phyloP scores from a whole-genome alignment of 169 alveolate genomes.

The Plasmodium chabaudi region DNA sequence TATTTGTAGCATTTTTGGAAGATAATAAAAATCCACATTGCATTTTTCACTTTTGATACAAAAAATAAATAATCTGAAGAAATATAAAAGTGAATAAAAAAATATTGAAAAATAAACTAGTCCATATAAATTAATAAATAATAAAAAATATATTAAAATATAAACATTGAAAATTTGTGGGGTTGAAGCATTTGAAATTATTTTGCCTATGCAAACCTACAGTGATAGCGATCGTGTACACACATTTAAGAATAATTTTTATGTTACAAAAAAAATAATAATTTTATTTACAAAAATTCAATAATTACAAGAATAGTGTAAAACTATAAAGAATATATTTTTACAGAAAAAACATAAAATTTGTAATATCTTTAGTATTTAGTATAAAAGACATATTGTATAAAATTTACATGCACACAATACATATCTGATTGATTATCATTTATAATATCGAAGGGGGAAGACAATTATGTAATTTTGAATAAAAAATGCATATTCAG shows the following conservation, averaged over 20 bases:
- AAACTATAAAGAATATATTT: not conserved
- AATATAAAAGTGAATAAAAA: constrained; percentile 1
- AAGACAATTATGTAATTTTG: not conserved
- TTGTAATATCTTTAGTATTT: not conserved
- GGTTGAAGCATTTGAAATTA: not conserved
- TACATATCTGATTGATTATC: not conserved
- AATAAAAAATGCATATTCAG: not conserved
- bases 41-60: not conserved
- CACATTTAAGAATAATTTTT: not conserved
- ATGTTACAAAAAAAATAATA: not conserved
- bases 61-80: not conserved
- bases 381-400: constrained; percentile 2
- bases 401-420: constrained; percentile 3
- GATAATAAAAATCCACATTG: not conserved
- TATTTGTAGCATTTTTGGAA: not conserved
- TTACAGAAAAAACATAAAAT: not conserved
- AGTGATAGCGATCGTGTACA: not conserved
- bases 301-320: not conserved
- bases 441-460: not conserved
- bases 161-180: not conserved
- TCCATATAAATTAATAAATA: not conserved
- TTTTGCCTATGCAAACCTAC: not conserved
- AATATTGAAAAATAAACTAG: not conserved
- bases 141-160: constrained; percentile 2
- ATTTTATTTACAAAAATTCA: not conserved